phyloP scores from a whole-genome alignment of 345 rosid genomes.

The Eucalyptus shirleyi region DNA sequence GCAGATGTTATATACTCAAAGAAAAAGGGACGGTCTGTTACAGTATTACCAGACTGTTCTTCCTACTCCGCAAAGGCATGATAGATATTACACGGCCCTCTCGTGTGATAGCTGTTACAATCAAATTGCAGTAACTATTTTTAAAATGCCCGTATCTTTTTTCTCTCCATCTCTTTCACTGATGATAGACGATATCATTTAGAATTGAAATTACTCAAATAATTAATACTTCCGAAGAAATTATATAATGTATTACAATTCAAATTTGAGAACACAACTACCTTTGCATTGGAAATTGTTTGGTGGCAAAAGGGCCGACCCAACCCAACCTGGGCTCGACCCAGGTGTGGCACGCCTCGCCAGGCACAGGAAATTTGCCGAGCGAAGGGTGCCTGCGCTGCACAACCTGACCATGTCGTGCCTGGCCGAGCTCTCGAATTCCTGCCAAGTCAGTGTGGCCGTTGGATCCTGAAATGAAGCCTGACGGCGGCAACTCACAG shows the following conservation, averaged over 20 bases:
- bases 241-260: not conserved
- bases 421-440: not conserved
- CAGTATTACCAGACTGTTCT: not conserved
- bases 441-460: not conserved
- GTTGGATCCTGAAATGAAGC: not conserved
- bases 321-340: not conserved
- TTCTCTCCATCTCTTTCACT: not conserved
- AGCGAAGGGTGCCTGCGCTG: not conserved
- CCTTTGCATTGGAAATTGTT: not conserved
- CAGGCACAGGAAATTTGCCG: not conserved
- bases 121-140: not conserved
- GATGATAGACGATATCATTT: not conserved
- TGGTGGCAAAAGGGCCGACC: not conserved
- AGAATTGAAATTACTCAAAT: not conserved
- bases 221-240: not conserved
- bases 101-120: not conserved
- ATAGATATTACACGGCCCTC: not conserved
- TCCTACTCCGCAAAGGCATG: not conserved
- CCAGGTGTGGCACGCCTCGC: not conserved
- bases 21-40: constrained; percentile 40
- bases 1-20: constrained; percentile 42
- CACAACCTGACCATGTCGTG: not conserved
- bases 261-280: not conserved
- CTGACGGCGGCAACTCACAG: not conserved
- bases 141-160: not conserved